These are phyloP conservation scores for Pythium monospermum DNA, from an alignment of 352 stramenopile genomes.

Conservation along the genomic window DNA sequence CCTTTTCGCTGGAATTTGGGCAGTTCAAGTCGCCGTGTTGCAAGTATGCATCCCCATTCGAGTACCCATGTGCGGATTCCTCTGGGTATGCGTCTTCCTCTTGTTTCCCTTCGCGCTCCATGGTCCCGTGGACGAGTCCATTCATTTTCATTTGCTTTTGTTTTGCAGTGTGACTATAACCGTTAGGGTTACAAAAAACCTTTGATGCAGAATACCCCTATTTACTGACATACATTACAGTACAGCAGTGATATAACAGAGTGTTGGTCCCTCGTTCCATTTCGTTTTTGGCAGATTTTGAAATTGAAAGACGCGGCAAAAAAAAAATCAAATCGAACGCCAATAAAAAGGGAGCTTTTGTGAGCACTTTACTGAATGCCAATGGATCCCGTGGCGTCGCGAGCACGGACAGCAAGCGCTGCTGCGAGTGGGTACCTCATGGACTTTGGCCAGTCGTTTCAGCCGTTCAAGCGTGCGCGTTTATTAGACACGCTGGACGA, in stretches of 20 bases:
- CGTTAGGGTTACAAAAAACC: too few relatives aligned
- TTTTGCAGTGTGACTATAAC: too few relatives aligned
- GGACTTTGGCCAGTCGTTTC: slow-evolving; percentile 10
- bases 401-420: slow-evolving; percentile 11
- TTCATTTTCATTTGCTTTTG: slow-evolving; percentile 20
- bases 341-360: too few relatives aligned
- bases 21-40: slow-evolving; percentile 6
- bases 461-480: slow-evolving; percentile 20
- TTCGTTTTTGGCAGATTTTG: neutral
- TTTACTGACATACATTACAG: too few relatives aligned
- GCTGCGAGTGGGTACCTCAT: neutral
- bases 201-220: too few relatives aligned
- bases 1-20: slow-evolving; percentile 1
- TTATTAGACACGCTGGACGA: neutral
- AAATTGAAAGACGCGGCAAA: slow-evolving; percentile 8
- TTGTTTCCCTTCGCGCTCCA: slow-evolving; percentile 19
- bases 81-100: slow-evolving; percentile 24
- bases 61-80: neutral
- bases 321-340: too few relatives aligned
- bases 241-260: too few relatives aligned
- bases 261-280: slow-evolving; percentile 2
- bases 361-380: neutral
- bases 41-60: neutral
- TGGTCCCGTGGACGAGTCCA: slow-evolving; percentile 10
- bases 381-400: slow-evolving; percentile 10